These are phyloP conservation scores for Tolypocladium endophyticum DNA, from an alignment of 2,329 filamentous ascomycete genomes.

Conservation along the genomic window DNA sequence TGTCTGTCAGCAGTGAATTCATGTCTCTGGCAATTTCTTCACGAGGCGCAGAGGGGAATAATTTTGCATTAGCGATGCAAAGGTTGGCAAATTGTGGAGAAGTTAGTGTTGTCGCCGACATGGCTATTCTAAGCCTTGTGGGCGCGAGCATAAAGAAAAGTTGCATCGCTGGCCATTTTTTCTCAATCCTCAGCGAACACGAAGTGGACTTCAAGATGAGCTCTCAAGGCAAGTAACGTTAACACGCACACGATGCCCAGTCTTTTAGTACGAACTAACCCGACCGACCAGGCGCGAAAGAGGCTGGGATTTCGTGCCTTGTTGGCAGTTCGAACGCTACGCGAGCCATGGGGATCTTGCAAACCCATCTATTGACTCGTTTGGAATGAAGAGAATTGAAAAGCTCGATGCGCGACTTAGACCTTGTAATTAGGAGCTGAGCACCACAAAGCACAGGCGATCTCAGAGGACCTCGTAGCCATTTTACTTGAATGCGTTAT, in stretches of 20 bases:
- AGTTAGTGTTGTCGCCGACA: constrained; percentile 79
- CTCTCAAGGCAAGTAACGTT: constrained; percentile 70
- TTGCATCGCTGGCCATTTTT: constrained; percentile 89
- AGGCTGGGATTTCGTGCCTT: constrained; percentile 98
- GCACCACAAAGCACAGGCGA: too few relatives aligned
- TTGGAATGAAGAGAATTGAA: constrained; percentile 50
- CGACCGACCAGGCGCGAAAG: constrained; percentile 65
- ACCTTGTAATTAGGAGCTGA: too few relatives aligned
- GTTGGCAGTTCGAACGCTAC: constrained; percentile 86
- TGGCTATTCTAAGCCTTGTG: constrained; percentile 92
- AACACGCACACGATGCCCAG: not conserved
- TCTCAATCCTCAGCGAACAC: constrained; percentile 84
- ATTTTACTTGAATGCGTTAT: too few relatives aligned
- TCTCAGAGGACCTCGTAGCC: too few relatives aligned
- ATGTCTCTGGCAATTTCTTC: constrained; percentile 94
- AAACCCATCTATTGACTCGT: constrained; percentile 95
- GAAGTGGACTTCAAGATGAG: constrained; percentile 99
- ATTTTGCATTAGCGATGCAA: constrained; percentile 55
- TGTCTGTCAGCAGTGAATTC: constrained; percentile 93
- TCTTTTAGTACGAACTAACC: not conserved
- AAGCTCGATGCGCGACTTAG: too few relatives aligned
- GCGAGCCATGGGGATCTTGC: constrained; percentile 88
- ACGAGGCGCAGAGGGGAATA: constrained; percentile 51
- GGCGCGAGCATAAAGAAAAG: constrained; percentile 96
- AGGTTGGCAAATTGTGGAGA: constrained; percentile 75